Percentiles rank a stretch among this genome's conserved stretches.
Conservation (phyloP, 495 filamentous ascomycete species). For the Bryoglossum gracile region DNA sequence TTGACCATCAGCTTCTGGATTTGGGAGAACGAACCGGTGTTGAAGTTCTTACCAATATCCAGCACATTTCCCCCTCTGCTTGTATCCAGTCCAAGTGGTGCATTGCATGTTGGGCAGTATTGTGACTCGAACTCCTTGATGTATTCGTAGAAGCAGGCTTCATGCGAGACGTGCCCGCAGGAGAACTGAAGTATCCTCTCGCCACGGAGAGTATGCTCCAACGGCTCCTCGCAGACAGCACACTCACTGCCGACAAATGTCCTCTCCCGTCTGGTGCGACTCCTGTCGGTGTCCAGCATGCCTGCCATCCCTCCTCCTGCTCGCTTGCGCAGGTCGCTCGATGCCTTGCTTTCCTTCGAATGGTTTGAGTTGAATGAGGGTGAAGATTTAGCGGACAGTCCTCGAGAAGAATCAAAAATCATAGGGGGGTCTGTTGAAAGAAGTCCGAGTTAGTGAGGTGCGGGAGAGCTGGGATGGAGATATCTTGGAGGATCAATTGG, state of each 20-base stretch:
- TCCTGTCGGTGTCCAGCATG: constrained; percentile 70
- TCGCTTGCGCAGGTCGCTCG: constrained; percentile 17
- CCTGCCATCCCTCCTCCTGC: constrained; percentile 50
- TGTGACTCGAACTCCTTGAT: constrained; percentile 94
- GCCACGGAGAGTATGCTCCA: constrained; percentile 93
- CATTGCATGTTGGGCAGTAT: constrained; percentile 91
- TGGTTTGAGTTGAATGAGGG: constrained; percentile 5
- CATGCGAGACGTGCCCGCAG: constrained; percentile 91
- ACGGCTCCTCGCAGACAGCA: constrained; percentile 92
- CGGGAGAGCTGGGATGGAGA: neutral
- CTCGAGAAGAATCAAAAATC: constrained; percentile 2
- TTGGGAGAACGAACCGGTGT: constrained; percentile 14
- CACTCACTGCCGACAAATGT: constrained; percentile 95
- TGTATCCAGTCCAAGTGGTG: constrained; percentile 85
- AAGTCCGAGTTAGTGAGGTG: constrained; percentile 2
- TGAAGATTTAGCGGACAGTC: neutral
- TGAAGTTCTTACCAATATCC: constrained; percentile 69
- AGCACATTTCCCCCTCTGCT: constrained; percentile 92
- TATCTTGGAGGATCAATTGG: neutral
- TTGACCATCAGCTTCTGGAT: constrained; percentile 12
- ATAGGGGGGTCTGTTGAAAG: constrained; percentile 10
- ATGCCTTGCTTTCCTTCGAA: constrained; percentile 10
- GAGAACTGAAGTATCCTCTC: constrained; percentile 95
- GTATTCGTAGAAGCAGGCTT: constrained; percentile 99
- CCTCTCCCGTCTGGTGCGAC: constrained; percentile 75